phyloP scores from a whole-genome alignment of 495 filamentous ascomycete genomes.

The Talaromyces thailandensis region DNA sequence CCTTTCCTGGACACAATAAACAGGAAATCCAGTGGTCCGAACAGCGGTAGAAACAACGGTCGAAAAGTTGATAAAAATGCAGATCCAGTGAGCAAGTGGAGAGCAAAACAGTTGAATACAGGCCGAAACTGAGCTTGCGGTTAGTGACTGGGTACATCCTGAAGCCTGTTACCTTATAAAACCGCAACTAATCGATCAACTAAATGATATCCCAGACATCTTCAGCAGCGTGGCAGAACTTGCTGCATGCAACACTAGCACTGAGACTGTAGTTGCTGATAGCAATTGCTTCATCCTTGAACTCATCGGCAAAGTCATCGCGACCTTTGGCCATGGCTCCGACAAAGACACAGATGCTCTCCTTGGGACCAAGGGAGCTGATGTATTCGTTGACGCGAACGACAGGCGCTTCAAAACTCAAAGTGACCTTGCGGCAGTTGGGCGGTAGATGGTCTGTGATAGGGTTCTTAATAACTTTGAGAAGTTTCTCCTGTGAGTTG shows the following conservation, averaged over 20 bases:
- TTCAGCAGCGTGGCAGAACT: conserved; percentile 97
- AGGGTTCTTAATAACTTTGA: conserved; percentile 95
- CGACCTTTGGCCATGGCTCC: conserved; percentile 96
- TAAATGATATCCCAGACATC: conserved; percentile 93
- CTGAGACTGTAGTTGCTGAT: conserved; percentile 97
- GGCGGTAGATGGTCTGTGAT: conserved; percentile 94
- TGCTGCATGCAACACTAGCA: conserved; percentile 95
- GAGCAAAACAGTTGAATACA: background rate
- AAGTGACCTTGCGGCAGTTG: conserved; percentile 93
- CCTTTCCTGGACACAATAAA: conserved; percentile 14
- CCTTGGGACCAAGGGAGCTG: conserved; percentile 61
- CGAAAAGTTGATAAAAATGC: background rate
- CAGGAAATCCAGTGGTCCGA: conserved; percentile 2
- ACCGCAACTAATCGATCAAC: conserved; percentile 6
- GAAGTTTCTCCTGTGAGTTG: conserved; percentile 90
- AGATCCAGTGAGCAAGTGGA: background rate
- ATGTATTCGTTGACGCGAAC: conserved; percentile 87
- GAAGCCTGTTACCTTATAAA: background rate
- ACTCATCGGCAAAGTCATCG: conserved; percentile 89
- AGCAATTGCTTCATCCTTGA: conserved; percentile 93
- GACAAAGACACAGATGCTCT: conserved; percentile 95
- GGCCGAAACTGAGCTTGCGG: background rate
- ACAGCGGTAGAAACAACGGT: background rate
- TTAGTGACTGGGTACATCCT: background rate
- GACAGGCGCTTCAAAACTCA: conserved; percentile 83